Evolutionary conservation across 352 stramenopile genomes (phyloP), one percentile per base, ranked within the genome.

Genomic region (Globisporangium camurandrum): DNA sequence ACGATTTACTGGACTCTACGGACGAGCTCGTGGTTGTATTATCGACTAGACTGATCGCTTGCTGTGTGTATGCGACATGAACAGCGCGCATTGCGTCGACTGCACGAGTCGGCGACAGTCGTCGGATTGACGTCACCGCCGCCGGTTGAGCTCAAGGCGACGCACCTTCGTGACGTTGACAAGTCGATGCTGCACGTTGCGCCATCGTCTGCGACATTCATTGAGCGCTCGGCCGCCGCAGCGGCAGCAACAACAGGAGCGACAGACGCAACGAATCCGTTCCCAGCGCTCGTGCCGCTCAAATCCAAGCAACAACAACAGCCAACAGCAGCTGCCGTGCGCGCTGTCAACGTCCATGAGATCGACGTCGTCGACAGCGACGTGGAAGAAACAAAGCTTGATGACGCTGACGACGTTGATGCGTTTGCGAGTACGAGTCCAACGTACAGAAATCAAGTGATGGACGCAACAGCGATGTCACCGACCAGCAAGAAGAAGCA

Each of bases 41-140:
- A 17, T 5, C 10, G 8, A 1, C 17, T 17, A 4, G 19, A 14
- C 17, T 31, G 10, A 30, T 27, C 12, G 49, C 42, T 26, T 28
- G 23, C 26, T 59, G 6, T 3, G 22, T 20, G 4, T 45, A 23
- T 26, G 17, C 4, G 19, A 28, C 17, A 33, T 12, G 1, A 48
- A 43, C 37, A 85, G 58, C 61, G 62, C 5, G 23, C 67, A 3
- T 46, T 86, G 4, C 63, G 66, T 26, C 61, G 57, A 24, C 39
- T 83, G 34, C 72, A 82, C 33, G 74, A 88, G 50, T 71, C 66
- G 12, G 58, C 64, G n/a, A 74, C 70, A 7, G 55, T 82, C 10
- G 64, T 84, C 28, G 61, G 84, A 0, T 51, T 82, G 8, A 67
- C 74, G 20, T n/a, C n/a, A n/a, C 34, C 61, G 16, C 54, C 60